These are phyloP conservation scores for Talaromyces atroroseus DNA, from an alignment of 2,329 filamentous ascomycete genomes.

Conservation along the genomic window DNA sequence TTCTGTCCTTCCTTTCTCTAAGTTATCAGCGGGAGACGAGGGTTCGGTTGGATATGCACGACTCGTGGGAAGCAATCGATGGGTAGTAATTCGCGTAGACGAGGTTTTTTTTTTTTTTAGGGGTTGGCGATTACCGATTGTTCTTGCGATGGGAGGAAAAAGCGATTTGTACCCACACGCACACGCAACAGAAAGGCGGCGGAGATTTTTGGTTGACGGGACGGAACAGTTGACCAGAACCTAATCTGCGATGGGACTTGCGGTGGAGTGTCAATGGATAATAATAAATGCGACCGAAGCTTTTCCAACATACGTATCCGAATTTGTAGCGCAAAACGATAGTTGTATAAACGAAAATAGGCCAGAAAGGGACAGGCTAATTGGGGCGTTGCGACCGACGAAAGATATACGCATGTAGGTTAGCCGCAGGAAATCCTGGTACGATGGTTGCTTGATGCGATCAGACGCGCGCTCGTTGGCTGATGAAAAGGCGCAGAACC, in stretches of 20 bases:
- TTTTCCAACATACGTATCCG: neutral
- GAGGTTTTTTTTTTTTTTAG: neutral
- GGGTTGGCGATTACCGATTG: neutral
- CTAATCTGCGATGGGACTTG: neutral
- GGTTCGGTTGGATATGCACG: neutral
- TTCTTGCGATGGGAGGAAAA: neutral
- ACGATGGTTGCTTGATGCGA: neutral
- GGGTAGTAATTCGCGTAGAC: neutral
- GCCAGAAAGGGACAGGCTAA: neutral
- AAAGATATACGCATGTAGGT: neutral
- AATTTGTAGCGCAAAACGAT: too few species aligned
- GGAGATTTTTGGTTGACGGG: neutral
- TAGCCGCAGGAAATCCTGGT: neutral
- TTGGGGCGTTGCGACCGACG: neutral
- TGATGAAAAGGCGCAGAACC: slow-evolving; percentile 8
- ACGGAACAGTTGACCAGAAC: neutral
- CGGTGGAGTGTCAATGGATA: neutral
- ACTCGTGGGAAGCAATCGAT: neutral
- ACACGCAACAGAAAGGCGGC: neutral
- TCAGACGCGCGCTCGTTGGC: slow-evolving; percentile 11
- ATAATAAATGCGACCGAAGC: neutral
- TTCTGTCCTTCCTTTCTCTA: neutral
- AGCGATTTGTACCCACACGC: neutral
- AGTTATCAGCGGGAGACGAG: neutral
- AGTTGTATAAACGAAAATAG: neutral